phyloP scores from a whole-genome alignment of 495 filamentous ascomycete species.

The Tuber melanosporum region DNA sequence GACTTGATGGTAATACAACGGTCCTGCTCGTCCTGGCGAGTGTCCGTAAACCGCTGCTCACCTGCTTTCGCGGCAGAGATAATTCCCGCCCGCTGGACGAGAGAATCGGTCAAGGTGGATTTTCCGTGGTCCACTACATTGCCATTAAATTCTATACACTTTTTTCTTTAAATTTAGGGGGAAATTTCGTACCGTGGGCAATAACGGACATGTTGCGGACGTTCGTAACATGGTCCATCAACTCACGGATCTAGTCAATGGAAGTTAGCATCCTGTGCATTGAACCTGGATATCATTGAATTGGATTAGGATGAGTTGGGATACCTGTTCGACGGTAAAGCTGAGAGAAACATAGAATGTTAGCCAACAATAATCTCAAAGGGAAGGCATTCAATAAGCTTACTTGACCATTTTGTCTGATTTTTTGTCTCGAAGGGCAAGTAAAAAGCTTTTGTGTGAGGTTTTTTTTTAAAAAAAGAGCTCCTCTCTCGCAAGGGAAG shows the following conservation, averaged over 20 bases:
- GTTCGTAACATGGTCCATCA: slow-evolving; percentile 98
- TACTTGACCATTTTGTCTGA: slow-evolving; percentile 99
- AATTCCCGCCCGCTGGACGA: slow-evolving; percentile 98
- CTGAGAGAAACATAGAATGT: slow-evolving; percentile 48
- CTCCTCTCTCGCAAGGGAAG: slow-evolving; percentile 28
- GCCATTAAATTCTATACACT: background rate
- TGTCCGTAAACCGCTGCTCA: slow-evolving; percentile 93
- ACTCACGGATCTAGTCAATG: slow-evolving; percentile 61
- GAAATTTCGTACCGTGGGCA: slow-evolving; percentile 68
- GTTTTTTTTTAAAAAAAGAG: slow-evolving; percentile 9
- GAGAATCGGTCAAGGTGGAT: slow-evolving; percentile 97
- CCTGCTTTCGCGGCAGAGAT: slow-evolving; percentile 97
- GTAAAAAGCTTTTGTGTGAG: slow-evolving; percentile 25
- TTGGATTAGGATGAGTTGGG: background rate
- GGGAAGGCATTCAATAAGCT: slow-evolving; percentile 48
- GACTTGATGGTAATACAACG: slow-evolving; percentile 99
- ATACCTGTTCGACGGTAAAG: slow-evolving; percentile 78
- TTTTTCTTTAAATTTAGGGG: slow-evolving; percentile 3
- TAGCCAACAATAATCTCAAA: slow-evolving; percentile 12
- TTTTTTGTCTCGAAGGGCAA: slow-evolving; percentile 52
- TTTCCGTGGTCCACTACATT: slow-evolving; percentile 92
- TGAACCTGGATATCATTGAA: background rate
- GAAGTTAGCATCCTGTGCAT: slow-evolving; percentile 23
- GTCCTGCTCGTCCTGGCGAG: slow-evolving; percentile 93
- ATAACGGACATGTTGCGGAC: slow-evolving; percentile 99